Evolutionary conservation across 371 early-diverging fungal species (phyloP).

Genomic region (Polyrhizophydium stewartii): DNA sequence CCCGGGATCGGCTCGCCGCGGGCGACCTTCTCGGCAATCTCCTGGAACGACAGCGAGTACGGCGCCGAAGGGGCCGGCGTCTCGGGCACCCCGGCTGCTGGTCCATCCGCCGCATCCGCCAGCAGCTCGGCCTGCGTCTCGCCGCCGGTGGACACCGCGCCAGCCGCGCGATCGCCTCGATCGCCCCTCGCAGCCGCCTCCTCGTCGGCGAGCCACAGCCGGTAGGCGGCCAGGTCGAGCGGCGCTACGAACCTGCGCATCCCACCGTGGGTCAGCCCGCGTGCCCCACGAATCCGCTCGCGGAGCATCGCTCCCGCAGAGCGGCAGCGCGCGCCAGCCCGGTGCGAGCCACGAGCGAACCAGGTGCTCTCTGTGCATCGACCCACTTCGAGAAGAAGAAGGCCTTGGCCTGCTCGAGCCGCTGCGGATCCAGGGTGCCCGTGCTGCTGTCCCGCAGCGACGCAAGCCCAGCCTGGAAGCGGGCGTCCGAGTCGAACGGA

Average conservation of each 20-base stretch:
- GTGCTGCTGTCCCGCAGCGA: background rate
- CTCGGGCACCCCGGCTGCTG: background rate
- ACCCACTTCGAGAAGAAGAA: background rate
- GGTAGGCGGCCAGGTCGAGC: background rate
- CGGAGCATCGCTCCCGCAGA: background rate
- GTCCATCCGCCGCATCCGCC: background rate
- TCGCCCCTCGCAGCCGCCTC: background rate
- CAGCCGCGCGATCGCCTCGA: background rate
- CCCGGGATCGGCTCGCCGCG: slow-evolving; percentile 1
- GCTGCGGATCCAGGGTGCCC: background rate
- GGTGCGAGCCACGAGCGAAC: no score
- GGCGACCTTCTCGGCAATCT: background rate
- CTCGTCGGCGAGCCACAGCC: background rate
- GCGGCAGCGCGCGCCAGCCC: background rate
- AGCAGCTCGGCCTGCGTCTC: background rate
- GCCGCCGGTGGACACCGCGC: background rate
- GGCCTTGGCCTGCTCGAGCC: background rate
- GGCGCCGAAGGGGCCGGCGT: background rate
- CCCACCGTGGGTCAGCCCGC: background rate
- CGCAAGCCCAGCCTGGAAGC: background rate
- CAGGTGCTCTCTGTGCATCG: background rate
- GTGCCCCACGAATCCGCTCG: background rate
- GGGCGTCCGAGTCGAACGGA: background rate
- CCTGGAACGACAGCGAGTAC: slow-evolving; percentile 1
- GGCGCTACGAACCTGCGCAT: background rate